Evolutionary conservation across 1,284 basidiomycete species (phyloP).

Genomic region (Mycena citricolor): DNA sequence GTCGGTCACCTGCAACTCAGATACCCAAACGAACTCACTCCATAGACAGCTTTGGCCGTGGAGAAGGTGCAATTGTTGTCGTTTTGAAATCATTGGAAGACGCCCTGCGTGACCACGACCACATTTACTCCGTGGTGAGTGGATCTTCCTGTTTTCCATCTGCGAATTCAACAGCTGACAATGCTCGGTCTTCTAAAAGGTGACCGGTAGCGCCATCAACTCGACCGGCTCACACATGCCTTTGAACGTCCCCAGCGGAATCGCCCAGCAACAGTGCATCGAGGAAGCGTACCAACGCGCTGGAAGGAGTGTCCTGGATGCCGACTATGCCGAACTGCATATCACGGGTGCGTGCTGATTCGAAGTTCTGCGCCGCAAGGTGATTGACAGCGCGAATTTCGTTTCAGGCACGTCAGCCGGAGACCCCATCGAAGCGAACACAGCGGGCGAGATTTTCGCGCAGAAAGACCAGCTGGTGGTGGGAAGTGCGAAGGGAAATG

Average conservation of each 20-base stretch:
- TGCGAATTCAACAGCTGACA: background rate
- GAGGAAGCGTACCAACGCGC: background rate
- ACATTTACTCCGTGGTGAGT: conserved; percentile 35
- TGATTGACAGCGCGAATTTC: background rate
- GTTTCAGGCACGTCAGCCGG: conserved; percentile 42
- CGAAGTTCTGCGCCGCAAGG: conserved; percentile 1
- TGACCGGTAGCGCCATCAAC: no score
- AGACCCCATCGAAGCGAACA: conserved; percentile 51
- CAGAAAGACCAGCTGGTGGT: conserved; percentile 33
- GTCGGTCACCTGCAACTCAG: no score
- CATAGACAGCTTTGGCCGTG: conserved; percentile 32
- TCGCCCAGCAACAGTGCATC: conserved; percentile 1
- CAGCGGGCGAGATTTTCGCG: conserved; percentile 39
- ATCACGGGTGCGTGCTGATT: conserved; percentile 10
- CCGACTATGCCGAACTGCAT: conserved; percentile 16
- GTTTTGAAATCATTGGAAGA: conserved; percentile 35
- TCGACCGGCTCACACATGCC: background rate
- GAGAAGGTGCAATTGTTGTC: conserved; percentile 34
- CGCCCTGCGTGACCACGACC: conserved; percentile 34
- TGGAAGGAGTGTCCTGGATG: conserved; percentile 5
- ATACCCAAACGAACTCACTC: conserved; percentile 2
- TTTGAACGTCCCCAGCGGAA: background rate
- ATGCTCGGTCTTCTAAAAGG: no score
- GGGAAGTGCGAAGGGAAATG: conserved; percentile 47
- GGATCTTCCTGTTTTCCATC: background rate